A percentile compares a stretch with the other conserved stretches of the same genome.
These are phyloP conservation scores for Leccinum angustisporum DNA, from an alignment of 1,284 basidiomycete genomes.

Conservation along the genomic window DNA sequence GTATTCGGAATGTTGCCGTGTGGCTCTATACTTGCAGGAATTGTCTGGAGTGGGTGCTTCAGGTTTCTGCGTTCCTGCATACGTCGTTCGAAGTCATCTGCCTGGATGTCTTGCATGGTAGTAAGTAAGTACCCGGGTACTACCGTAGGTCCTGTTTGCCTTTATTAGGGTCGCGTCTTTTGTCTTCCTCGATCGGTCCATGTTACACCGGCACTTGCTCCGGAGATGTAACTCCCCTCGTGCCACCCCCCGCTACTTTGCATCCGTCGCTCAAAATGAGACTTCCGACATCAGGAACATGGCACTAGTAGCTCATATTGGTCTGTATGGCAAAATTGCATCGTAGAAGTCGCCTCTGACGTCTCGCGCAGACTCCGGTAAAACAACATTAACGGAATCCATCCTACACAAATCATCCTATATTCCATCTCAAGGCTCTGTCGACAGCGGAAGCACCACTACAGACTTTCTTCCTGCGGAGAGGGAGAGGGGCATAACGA, in stretches of 20 bases:
- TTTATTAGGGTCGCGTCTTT: constrained; percentile 16
- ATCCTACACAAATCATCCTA: constrained; percentile 78
- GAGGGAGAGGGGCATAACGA: constrained; percentile 87
- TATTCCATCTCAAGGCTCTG: constrained; percentile 73
- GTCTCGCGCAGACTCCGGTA: constrained; percentile 72
- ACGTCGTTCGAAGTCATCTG: constrained; percentile 47
- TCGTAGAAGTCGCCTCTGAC: constrained; percentile 14
- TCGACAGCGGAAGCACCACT: constrained; percentile 87
- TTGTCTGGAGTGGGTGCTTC: constrained; percentile 52
- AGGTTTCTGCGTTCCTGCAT: constrained; percentile 41
- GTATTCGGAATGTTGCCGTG: constrained; percentile 80
- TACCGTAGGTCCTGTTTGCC: constrained; percentile 10
- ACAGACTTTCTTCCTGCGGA: constrained; percentile 91
- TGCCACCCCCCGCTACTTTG: constrained; percentile 20
- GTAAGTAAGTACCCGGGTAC: background rate
- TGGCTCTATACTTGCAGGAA: constrained; percentile 44
- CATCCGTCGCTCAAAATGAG: constrained; percentile 25
- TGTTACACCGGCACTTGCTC: constrained; percentile 17
- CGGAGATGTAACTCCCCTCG: constrained; percentile 16
- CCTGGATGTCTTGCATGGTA: constrained; percentile 21
- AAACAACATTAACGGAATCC: constrained; percentile 89
- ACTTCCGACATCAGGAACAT: constrained; percentile 62
- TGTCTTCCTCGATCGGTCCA: constrained; percentile 8
- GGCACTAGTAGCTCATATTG: constrained; percentile 83
- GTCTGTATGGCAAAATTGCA: constrained; percentile 38